Evolutionary conservation across 352 stramenopile genomes (phyloP), one percentile per base, ranked within the genome.

Genomic region (Phytophthora megakarya): DNA sequence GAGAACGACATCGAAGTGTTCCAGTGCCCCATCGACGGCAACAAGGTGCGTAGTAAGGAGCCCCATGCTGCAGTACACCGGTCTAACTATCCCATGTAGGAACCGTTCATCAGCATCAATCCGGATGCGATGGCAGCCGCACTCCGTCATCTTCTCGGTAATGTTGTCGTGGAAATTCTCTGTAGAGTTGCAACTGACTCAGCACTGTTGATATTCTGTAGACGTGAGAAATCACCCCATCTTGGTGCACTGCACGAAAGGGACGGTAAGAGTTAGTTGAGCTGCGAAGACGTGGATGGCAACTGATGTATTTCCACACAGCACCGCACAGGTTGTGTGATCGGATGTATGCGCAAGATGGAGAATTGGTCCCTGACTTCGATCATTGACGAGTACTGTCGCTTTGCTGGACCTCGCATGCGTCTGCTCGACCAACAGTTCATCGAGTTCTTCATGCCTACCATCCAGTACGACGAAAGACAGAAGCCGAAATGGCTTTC

Each of bases 31-130:
- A 93, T 97, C 45, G 84, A 94, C 49, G 89, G 89, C 60, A 97
- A 97, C 75, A 97, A 97, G 70, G 83, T 87, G 21, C 3, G 59
- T n/a, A n/a, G n/a, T n/a, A n/a, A n/a, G n/a, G n/a, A n/a, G n/a
- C n/a, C n/a, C n/a, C n/a, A n/a, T n/a, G n/a, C n/a, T n/a, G n/a
- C n/a, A n/a, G n/a, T n/a, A n/a, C n/a, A n/a, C n/a, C n/a, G n/a
- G 5, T 32, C 28, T 47, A n/a, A 57, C 51, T 4, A 21, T 61
- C 45, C 33, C 23, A 9, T 46, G 37, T 30, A 93, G 84, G 87
- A 95, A 52, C 87, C 89, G 13, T 97, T 97, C 66, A 92, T 95
- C 51, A 89, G 84, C 55, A 97, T 97, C 32, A 85, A 92, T 42
- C 76, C 88, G 38, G 78, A 95, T 45, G 73, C 84, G 21, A 94